Conservation (phyloP, 805 yeast genomes). For the Candida arabinofermentans region DNA sequence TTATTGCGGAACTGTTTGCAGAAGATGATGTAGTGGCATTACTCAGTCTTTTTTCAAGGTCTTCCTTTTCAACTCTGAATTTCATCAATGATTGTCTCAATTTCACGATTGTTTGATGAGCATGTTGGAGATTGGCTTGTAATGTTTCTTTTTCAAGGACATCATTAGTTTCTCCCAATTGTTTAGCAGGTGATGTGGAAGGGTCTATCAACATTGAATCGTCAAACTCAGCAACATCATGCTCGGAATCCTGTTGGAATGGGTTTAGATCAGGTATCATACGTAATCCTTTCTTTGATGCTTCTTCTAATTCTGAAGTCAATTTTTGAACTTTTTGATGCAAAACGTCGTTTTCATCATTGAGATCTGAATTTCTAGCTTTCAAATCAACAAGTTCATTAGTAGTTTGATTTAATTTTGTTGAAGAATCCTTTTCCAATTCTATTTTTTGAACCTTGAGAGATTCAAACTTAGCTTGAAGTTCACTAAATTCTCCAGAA, state of each 20-base stretch:
- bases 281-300: slow-evolving; percentile 17
- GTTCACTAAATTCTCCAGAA: slow-evolving; percentile 25
- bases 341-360: slow-evolving; percentile 64
- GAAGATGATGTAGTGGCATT: not conserved
- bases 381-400: slow-evolving; percentile 46
- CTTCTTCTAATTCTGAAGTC: slow-evolving; percentile 5
- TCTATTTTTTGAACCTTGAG: slow-evolving; percentile 36
- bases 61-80: slow-evolving; percentile 37
- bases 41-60: slow-evolving; percentile 23
- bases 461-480: slow-evolving; percentile 48
- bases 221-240: slow-evolving; percentile 36
- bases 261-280: slow-evolving; percentile 5
- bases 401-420: slow-evolving; percentile 33
- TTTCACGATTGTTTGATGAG: slow-evolving; percentile 59
- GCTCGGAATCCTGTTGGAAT: slow-evolving; percentile 12
- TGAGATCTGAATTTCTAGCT: slow-evolving; percentile 51
- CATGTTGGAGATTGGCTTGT: slow-evolving; percentile 58
- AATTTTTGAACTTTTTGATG: slow-evolving; percentile 34
- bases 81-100: slow-evolving; percentile 49
- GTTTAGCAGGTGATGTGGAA: slow-evolving; percentile 31
- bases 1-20: not conserved
- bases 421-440: slow-evolving; percentile 36
- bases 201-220: slow-evolving; percentile 30
- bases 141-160: slow-evolving; percentile 64
- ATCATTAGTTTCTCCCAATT: slow-evolving; percentile 37